Evolutionary conservation across 495 filamentous ascomycete genomes (phyloP).

Genomic region (Hyaloscypha variabilis): DNA sequence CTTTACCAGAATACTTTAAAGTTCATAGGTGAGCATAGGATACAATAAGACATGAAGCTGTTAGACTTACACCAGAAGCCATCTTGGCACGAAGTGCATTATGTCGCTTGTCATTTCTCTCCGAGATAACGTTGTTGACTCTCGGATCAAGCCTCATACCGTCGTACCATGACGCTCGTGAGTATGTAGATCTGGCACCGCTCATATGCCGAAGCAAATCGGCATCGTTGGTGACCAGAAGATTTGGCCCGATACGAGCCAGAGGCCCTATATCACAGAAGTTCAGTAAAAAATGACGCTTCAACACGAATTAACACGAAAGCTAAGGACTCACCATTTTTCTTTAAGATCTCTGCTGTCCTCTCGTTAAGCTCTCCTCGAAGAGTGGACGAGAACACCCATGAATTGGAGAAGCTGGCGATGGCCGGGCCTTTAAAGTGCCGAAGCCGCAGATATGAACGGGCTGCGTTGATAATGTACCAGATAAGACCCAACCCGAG

Average conservation of each 20-base stretch:
- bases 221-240: slow-evolving; percentile 42
- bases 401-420: background rate
- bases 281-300: background rate
- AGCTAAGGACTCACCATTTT: background rate
- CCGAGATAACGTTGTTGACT: slow-evolving; percentile 39
- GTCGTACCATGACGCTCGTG: slow-evolving; percentile 36
- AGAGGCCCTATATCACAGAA: slow-evolving; percentile 31
- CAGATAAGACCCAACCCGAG: background rate
- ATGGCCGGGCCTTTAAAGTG: background rate
- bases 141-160: slow-evolving; percentile 34
- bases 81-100: slow-evolving; percentile 38
- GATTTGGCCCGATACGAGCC: slow-evolving; percentile 45
- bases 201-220: slow-evolving; percentile 36
- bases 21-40: background rate
- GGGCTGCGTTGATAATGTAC: background rate
- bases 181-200: slow-evolving; percentile 40
- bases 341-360: background rate
- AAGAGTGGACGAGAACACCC: background rate
- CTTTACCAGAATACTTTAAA: slow-evolving; percentile 41
- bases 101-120: slow-evolving; percentile 37
- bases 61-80: slow-evolving; percentile 31
- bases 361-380: background rate
- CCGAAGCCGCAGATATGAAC: background rate
- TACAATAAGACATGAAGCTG: background rate
- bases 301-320: background rate